Percentiles rank a stretch among this genome's conserved stretches.
Conservation (phyloP, 345 rosid genomes). For the Punica granatum region DNA sequence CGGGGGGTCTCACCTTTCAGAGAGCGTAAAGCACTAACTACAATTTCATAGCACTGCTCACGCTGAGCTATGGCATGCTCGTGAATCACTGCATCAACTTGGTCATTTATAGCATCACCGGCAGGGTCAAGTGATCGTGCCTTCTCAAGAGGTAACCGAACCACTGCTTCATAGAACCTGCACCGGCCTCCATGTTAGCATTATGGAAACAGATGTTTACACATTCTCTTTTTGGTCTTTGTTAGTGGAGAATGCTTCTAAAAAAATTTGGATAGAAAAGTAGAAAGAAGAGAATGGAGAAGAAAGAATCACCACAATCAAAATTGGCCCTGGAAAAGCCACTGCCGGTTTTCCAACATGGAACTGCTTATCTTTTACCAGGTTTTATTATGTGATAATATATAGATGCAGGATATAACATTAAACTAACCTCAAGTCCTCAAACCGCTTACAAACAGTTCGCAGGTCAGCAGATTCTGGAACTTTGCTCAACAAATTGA, state of each 20-base stretch:
- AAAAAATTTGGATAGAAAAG: background rate
- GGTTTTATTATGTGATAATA: background rate
- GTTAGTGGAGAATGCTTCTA: background rate
- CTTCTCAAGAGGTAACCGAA: constrained; percentile 85
- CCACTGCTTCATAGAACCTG: constrained; percentile 99
- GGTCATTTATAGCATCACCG: constrained; percentile 89
- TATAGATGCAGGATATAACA: background rate
- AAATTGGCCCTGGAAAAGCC: background rate
- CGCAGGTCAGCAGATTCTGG: constrained; percentile 92
- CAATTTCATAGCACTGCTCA: constrained; percentile 84
- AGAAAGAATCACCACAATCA: background rate
- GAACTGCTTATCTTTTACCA: background rate
- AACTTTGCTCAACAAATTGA: constrained; percentile 70
- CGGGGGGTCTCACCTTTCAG: constrained; percentile 46
- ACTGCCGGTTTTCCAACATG: background rate
- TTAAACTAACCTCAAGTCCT: constrained; percentile 74
- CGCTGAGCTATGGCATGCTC: constrained; percentile 77
- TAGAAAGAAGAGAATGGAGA: background rate
- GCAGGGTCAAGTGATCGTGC: constrained; percentile 91
- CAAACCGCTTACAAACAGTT: constrained; percentile 95
- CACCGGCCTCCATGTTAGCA: constrained; percentile 18
- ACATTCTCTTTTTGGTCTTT: background rate
- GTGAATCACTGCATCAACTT: constrained; percentile 63
- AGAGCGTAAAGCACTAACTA: constrained; percentile 66
- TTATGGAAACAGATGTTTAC: constrained; percentile 3